A percentile compares a stretch with the other conserved stretches of the same genome.
These are phyloP conservation scores for Epichloe brachyelytri DNA, from an alignment of 2,329 filamentous ascomycete genomes.

Conservation along the genomic window DNA sequence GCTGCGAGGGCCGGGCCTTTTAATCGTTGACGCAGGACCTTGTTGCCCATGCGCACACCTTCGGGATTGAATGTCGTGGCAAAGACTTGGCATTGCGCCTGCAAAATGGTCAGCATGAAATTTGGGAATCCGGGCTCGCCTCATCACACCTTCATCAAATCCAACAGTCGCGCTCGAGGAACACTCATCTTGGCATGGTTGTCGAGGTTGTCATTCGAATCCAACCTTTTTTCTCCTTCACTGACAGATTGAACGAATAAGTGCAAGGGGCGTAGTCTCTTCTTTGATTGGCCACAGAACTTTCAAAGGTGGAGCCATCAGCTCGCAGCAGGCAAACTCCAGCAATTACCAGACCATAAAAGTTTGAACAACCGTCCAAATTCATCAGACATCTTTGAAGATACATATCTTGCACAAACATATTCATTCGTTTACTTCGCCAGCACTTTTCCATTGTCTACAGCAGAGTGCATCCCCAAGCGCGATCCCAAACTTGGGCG, in stretches of 20 bases:
- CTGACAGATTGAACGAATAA: not conserved
- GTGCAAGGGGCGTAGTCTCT: not conserved
- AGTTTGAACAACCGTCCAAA: not conserved
- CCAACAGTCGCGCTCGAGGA: slow-evolving; percentile 47
- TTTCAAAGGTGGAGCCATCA: not conserved
- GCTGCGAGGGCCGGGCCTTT: slow-evolving; percentile 69
- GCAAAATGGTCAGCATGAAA: slow-evolving; percentile 12
- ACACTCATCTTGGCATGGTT: slow-evolving; percentile 43
- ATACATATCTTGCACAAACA: too few species aligned
- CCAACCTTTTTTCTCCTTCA: not conserved
- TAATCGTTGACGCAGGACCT: slow-evolving; percentile 78
- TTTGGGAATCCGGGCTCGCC: not conserved
- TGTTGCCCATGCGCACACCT: slow-evolving; percentile 72
- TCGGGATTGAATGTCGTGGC: slow-evolving; percentile 83
- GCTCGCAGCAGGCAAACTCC: not conserved
- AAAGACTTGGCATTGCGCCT: slow-evolving; percentile 90
- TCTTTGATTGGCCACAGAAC: slow-evolving; percentile 5
- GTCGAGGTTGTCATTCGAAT: slow-evolving; percentile 12
- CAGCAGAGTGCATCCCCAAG: not conserved
- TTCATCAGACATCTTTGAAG: too few species aligned
- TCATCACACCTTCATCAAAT: slow-evolving; percentile 63
- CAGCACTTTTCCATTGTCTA: not conserved
- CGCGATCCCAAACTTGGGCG: not conserved
- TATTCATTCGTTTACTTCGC: too few species aligned
- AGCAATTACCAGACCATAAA: not conserved